phyloP scores from a whole-genome alignment of 306 rosid species.

The Parietaria judaica region DNA sequence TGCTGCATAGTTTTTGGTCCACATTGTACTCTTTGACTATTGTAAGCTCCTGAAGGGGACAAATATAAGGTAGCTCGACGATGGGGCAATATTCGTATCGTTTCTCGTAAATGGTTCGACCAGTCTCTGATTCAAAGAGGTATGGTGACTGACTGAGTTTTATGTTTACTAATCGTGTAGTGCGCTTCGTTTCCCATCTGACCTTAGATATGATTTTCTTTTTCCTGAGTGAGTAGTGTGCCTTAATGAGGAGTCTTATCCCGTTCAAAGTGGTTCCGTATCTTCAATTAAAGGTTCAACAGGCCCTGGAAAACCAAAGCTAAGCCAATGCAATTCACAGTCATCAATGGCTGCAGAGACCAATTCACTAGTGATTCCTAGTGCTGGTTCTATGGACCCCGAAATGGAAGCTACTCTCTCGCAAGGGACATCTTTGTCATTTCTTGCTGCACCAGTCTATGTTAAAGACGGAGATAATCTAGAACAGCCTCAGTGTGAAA shows the following conservation, averaged over 20 bases:
- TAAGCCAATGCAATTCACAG: slow-evolving; percentile 55
- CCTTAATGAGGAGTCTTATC: slow-evolving; percentile 75
- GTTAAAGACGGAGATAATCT: slow-evolving; percentile 38
- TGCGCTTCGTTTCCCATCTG: slow-evolving; percentile 15
- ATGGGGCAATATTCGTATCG: slow-evolving; percentile 76
- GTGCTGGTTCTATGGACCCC: slow-evolving; percentile 35
- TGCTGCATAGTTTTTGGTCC: no score
- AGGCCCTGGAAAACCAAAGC: slow-evolving; percentile 37
- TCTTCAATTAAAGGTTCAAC: slow-evolving; percentile 48
- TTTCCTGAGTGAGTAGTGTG: slow-evolving; percentile 42
- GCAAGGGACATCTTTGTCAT: slow-evolving; percentile 29
- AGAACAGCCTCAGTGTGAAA: slow-evolving; percentile 38
- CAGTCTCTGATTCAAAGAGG: slow-evolving; percentile 78
- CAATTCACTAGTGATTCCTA: slow-evolving; percentile 30
- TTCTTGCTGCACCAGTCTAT: slow-evolving; percentile 31
- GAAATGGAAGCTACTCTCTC: slow-evolving; percentile 57
- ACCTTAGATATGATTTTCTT: slow-evolving; percentile 16
- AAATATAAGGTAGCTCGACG: slow-evolving; percentile 77
- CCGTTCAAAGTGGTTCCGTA: slow-evolving; percentile 53
- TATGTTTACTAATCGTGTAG: slow-evolving; percentile 8
- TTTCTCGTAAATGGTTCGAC: slow-evolving; percentile 83
- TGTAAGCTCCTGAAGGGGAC: slow-evolving; percentile 90
- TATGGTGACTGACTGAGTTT: slow-evolving; percentile 14
- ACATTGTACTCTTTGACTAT: slow-evolving; percentile 55
- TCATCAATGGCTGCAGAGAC: slow-evolving; percentile 45